phyloP scores from a whole-genome alignment of 179 eudicot genomes.

The Spergularia azorica region DNA sequence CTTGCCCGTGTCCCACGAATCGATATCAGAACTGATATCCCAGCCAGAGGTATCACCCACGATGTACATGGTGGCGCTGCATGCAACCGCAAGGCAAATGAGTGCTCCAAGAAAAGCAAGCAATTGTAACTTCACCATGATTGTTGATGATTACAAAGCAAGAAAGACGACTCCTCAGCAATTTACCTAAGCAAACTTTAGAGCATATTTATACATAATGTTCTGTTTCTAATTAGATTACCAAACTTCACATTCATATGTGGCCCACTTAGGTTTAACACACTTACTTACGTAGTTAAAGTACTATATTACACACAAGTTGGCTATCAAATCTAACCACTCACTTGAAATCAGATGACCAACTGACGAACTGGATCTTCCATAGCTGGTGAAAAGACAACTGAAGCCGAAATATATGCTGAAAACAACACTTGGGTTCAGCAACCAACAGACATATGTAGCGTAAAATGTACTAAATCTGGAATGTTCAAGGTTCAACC shows the following conservation, averaged over 20 bases:
- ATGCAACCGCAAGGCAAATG: conserved; percentile 35
- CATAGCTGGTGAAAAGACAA: background rate
- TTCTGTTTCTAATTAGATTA: conserved; percentile 15
- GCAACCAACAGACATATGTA: conserved; percentile 14
- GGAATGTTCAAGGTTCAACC: background rate
- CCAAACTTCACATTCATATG: conserved; percentile 22
- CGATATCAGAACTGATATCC: conserved; percentile 70
- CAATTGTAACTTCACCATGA: conserved; percentile 20
- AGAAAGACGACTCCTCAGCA: conserved; percentile 4
- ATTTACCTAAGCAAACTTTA: background rate
- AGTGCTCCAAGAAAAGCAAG: conserved; percentile 28
- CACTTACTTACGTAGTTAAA: background rate
- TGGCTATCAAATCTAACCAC: conserved; percentile 36
- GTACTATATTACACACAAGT: conserved; percentile 20
- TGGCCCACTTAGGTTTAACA: conserved; percentile 11
- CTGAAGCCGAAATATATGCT: conserved; percentile 1
- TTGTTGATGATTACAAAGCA: background rate
- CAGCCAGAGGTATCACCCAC: conserved; percentile 70
- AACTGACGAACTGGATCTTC: background rate
- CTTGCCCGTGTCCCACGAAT: conserved; percentile 54
- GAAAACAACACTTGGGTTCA: background rate
- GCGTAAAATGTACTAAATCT: too few species aligned
- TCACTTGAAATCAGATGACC: conserved; percentile 24
- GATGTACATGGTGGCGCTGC: conserved; percentile 51
- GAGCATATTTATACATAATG: conserved; percentile 20